phyloP scores from a whole-genome alignment of 306 rosid genomes.

The Glycine tomentella region DNA sequence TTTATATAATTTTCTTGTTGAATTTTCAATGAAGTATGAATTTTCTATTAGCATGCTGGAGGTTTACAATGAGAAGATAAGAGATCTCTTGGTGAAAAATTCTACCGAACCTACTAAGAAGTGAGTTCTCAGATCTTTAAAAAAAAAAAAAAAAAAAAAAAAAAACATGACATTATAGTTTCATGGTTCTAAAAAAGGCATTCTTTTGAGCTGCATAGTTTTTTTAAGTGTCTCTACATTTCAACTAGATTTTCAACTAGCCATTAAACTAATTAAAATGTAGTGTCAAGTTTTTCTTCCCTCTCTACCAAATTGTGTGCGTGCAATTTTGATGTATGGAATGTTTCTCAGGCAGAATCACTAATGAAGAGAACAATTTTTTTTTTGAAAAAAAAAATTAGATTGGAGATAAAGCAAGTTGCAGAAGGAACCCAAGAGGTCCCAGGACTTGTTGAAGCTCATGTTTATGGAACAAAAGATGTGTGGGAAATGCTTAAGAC shows the following conservation, averaged over 20 bases:
- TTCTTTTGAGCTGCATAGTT: slow-evolving; percentile 2
- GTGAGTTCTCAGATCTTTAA: too few species aligned
- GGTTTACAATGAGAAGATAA: slow-evolving; percentile 93
- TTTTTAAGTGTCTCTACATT: neutral
- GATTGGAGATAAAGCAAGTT: slow-evolving; percentile 97
- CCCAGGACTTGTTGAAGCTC: slow-evolving; percentile 91
- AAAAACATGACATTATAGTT: too few species aligned
- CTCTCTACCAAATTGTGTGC: neutral
- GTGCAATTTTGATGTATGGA: slow-evolving; percentile 30
- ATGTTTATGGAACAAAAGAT: slow-evolving; percentile 67
- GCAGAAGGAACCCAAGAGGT: slow-evolving; percentile 96
- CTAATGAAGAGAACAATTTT: slow-evolving; percentile 21
- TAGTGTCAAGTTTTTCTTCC: slow-evolving; percentile 9
- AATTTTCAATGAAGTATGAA: slow-evolving; percentile 66
- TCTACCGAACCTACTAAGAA: slow-evolving; percentile 74
- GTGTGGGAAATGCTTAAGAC: slow-evolving; percentile 88
- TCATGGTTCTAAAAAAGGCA: too few species aligned
- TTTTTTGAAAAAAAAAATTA: too few species aligned
- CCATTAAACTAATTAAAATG: neutral
- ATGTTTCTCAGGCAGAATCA: slow-evolving; percentile 23
- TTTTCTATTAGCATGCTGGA: slow-evolving; percentile 92
- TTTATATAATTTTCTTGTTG: slow-evolving; percentile 20
- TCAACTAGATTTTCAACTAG: neutral
- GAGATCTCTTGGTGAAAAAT: slow-evolving; percentile 87
- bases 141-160: too few species aligned